Evolutionary conservation across 768 basidiomycete genomes (phyloP), one percentile per base, ranked within the genome.

Genomic region (Boletus coccyginus): DNA sequence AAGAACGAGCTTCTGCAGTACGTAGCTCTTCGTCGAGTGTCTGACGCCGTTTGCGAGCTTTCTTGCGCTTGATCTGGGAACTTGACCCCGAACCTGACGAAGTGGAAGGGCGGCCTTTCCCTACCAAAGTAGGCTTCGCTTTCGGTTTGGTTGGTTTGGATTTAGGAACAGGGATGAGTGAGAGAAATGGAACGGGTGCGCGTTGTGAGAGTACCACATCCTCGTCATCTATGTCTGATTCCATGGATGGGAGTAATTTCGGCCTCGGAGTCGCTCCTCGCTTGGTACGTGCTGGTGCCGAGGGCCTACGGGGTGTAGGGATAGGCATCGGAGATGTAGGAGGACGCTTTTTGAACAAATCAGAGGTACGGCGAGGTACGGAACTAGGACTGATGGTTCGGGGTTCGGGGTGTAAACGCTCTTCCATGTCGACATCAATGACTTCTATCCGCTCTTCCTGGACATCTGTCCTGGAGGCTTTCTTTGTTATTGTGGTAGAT

Each of bases 1-100:
- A 70, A 13, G 67, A 68, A 35, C 72, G 72, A 1, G 69, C 73
- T 27, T 73, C 66, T 3, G 82, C 84, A 52, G 67, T 70, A 14
- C 78, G 78, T 16, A 91, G 58, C 67, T 92, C 90, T 59, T 88
- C 81, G 47, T 90, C 86, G 5, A 91, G 74, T 5, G 87, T 90
- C 57, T 76, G 74, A 40, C 81, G 77, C n/a, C 74, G 70, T 57
- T 58, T 71, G 29, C 49, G 57, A 14, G 43, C 56, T 39, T 57
- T 66, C 50, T 60, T 71, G 24, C 53, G 61, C 19, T 60, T 68
- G 12, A 12, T 48, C 45, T 64, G 67, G 7, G 61, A 52, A 33
- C 31, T 40, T 11, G 63, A 59, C 38, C 55, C 58, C 3, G 63
- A 62, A 10, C 46, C 21, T 1, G 66, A 56, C 2, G 52, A 59